Base-by-base conservation (phyloP, 768 basidiomycete genomes). In the Panus rudis region DNA sequence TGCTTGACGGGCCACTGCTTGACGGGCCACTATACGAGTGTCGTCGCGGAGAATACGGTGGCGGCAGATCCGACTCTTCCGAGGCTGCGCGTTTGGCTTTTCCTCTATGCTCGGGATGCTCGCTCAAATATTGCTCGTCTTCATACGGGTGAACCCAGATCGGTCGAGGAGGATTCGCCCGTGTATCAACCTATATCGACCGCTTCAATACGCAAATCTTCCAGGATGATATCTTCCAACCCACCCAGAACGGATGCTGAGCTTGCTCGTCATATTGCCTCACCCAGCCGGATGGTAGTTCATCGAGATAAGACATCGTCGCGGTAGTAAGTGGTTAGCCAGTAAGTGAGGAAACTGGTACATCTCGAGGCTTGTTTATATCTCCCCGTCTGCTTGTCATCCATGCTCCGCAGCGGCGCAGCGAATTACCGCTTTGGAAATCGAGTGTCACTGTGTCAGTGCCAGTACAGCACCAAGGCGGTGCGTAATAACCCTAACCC, bases 61-160 rank as follows among this genome's bases (percentile, higher is more conserved):
- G 57, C 0, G 56, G 56, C n/a, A n/a, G n/a, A n/a, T n/a, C n/a
- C 7, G 43, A 39, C 4, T 56, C 52, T 31, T 37, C 31, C 13
- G 46, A 37, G 37, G 35, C 24, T 37, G 23, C 17, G 41, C 40
- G 34, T 27, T 38, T n/a, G 21, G 28, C n/a, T 49, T 50, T 70
- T 43, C 70, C 63, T 42, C 56, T 58, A 6, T 64, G 48, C 4
- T 76, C 71, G 6, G 79, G 76, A 48, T 81, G 73, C 35, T 75
- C 71, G 4, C 46, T 51, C n/a, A 83, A 66, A 58, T 72, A 85
- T 40, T 75, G 67, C 35, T 79, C 74, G 55, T 85, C 82, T 43
- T 85, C 79, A 45, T 75, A 75, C 1, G 85, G 84, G 54, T 88
- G 83, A 1, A 69, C 68, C 85, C 84, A 88, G 52, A 78, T 84